Base-by-base conservation (phyloP, 1,284 basidiomycete species). In the Mycosarcoma maydis region DNA sequence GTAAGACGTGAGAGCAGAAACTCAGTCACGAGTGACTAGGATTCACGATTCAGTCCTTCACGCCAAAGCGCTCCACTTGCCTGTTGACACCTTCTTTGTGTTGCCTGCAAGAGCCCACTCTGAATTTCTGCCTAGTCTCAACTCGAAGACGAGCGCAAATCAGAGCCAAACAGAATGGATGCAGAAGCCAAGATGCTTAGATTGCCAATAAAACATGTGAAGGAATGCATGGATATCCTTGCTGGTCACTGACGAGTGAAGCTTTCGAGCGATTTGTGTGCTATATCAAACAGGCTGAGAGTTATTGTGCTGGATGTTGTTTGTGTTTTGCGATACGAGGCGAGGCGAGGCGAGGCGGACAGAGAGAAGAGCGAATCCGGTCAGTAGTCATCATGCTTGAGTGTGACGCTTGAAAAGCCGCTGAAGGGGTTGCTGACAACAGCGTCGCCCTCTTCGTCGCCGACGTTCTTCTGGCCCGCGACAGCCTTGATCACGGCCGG, bases 391-490 rank as follows among this genome's bases (percentile, higher is more conserved):
- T 59, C 67, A 50, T 77, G 76, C 45, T 70, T 52, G 43, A 72
- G 70, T 34, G 76, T 78, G 41, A 78, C 69, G 14, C 44, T 52
- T 7, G 70, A 72, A 50, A 78, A 78, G n/a, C 75, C 76, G 33
- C 69, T 72, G 53, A 78, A 78, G 5, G 76, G 76, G 48, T 78
- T 78, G 38, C 57, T 55, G 17, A 68, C 73, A 13, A 78, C 76
- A n/a, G 75, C 76, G 54, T 78, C 76, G 11, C 73, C 76, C n/a
- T 77, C 76, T 46, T 78, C 76, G 48, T 78, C 76, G 20, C 62
- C 58, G 16, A 74, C 72, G 37, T 72, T 61, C 57, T 72, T 75
- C 54, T 78, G 73, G 10, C 76, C 76, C 7, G 75, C 76, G 0
- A 57, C 56, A 3, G 76, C 76, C 42, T 69, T 72, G 55, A 77